phyloP scores from a whole-genome alignment of 2,329 filamentous ascomycete species.

The Helicocarpus griseus region DNA sequence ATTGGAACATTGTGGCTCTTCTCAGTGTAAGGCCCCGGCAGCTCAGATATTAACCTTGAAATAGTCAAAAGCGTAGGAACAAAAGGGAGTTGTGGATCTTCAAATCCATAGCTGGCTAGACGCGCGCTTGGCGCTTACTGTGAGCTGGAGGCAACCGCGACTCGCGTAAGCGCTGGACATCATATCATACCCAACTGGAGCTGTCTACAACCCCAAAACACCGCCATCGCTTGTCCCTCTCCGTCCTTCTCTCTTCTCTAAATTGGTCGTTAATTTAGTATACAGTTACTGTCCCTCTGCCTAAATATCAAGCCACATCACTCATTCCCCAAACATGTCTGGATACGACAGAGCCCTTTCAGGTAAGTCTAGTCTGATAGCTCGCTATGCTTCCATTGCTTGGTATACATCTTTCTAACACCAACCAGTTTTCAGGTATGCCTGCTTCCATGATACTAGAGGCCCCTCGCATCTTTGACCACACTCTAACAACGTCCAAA shows the following conservation, averaged over 20 bases:
- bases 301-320: no score
- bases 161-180: slow-evolving; percentile 6
- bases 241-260: not conserved
- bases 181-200: not conserved
- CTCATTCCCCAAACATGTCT: slow-evolving; percentile 51
- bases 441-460: slow-evolving; percentile 1
- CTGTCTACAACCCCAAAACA: not conserved
- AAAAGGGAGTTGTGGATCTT: not conserved
- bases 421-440: slow-evolving; percentile 67
- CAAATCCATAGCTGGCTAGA: not conserved
- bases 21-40: no score
- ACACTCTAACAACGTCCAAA: slow-evolving; percentile 41
- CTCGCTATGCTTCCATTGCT: slow-evolving; percentile 10
- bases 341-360: slow-evolving; percentile 99
- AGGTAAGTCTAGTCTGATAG: slow-evolving; percentile 51
- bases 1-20: no score
- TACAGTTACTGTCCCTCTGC: not conserved
- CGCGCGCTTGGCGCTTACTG: slow-evolving; percentile 7
- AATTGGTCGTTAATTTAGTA: not conserved
- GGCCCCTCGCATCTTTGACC: slow-evolving; percentile 18
- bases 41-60: no score
- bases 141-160: slow-evolving; percentile 12
- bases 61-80: not conserved
- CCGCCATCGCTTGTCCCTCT: not conserved
- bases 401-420: slow-evolving; percentile 31